Conservation (phyloP, 192 early-diverging fungal species). For the Backusella westeae region DNA sequence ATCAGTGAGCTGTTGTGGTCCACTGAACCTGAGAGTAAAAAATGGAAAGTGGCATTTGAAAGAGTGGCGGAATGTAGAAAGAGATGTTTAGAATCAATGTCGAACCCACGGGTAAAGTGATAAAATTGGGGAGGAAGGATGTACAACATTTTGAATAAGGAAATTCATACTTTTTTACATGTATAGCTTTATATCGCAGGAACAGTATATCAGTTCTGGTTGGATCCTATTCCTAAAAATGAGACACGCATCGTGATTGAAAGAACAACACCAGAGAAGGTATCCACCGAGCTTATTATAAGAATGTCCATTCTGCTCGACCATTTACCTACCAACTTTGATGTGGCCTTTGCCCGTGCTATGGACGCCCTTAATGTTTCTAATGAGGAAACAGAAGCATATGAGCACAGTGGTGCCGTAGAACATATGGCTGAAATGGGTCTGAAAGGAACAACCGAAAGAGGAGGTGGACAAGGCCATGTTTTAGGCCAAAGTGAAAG, state of each 20-base stretch:
- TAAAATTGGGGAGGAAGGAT: not conserved
- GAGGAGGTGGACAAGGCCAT: slow-evolving; percentile 11
- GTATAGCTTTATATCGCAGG: slow-evolving; percentile 37
- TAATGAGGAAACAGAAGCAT: not conserved
- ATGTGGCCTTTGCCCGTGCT: slow-evolving; percentile 29
- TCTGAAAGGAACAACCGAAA: slow-evolving; percentile 15
- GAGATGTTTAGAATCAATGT: slow-evolving; percentile 25
- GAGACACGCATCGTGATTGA: slow-evolving; percentile 37
- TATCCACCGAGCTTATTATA: slow-evolving; percentile 33
- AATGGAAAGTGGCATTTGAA: slow-evolving; percentile 44
- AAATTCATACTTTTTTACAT: not conserved
- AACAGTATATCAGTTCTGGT: slow-evolving; percentile 39
- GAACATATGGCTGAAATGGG: slow-evolving; percentile 8
- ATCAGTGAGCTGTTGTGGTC: slow-evolving; percentile 44
- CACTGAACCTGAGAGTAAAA: slow-evolving; percentile 25
- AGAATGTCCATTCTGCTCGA: slow-evolving; percentile 30
- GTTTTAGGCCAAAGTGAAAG: not conserved
- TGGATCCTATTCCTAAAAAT: slow-evolving; percentile 34
- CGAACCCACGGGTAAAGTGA: slow-evolving; percentile 34
- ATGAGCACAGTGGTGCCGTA: not conserved
- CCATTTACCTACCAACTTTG: slow-evolving; percentile 38
- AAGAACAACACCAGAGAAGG: slow-evolving; percentile 23
- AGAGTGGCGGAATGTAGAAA: slow-evolving; percentile 38
- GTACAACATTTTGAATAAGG: not conserved
- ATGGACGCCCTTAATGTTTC: slow-evolving; percentile 10